Evolutionary conservation across 163 green algal genomes (phyloP).

Genomic region (Dunaliella salina): DNA sequence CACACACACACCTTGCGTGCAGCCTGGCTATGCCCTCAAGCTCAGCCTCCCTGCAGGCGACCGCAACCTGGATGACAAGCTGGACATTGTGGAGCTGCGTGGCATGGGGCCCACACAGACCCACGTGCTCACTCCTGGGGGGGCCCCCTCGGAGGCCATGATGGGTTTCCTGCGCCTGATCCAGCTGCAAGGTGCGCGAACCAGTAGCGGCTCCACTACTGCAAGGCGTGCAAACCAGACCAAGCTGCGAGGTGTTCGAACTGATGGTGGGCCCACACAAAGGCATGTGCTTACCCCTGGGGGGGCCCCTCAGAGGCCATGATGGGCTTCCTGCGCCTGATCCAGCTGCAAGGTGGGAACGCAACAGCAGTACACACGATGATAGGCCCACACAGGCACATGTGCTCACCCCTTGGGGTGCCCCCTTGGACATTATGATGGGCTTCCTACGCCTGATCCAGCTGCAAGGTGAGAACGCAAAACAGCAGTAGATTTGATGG

Average conservation of each 20-base stretch:
- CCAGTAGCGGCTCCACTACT: too few species aligned
- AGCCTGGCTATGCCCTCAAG: slow-evolving; percentile 66
- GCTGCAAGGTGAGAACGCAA: slow-evolving; percentile 61
- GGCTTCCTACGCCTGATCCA: slow-evolving; percentile 78
- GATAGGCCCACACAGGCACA: slow-evolving; percentile 43
- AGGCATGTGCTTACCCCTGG: slow-evolving; percentile 51
- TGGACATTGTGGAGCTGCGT: slow-evolving; percentile 71
- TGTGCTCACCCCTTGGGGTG: slow-evolving; percentile 35
- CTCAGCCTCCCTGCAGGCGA: slow-evolving; percentile 63
- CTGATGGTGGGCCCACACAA: slow-evolving; percentile 11
- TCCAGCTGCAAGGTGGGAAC: slow-evolving; percentile 69
- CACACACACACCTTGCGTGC: background rate
- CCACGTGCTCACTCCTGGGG: slow-evolving; percentile 50
- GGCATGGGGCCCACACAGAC: slow-evolving; percentile 40
- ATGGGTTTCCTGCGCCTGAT: slow-evolving; percentile 73
- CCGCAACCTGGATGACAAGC: slow-evolving; percentile 73
- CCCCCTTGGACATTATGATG: too few species aligned
- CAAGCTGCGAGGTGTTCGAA: too few species aligned
- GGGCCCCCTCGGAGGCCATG: slow-evolving; percentile 49
- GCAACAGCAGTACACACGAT: too few species aligned
- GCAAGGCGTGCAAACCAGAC: too few species aligned
- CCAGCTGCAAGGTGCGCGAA: slow-evolving; percentile 38
- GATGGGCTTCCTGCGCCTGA: slow-evolving; percentile 72
- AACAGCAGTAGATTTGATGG: too few species aligned
- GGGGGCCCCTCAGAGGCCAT: slow-evolving; percentile 47